Percentiles rank a stretch among this genome's conserved stretches.
phyloP scores from a whole-genome alignment of 352 stramenopile genomes.

The Phytophthora fragariae region DNA sequence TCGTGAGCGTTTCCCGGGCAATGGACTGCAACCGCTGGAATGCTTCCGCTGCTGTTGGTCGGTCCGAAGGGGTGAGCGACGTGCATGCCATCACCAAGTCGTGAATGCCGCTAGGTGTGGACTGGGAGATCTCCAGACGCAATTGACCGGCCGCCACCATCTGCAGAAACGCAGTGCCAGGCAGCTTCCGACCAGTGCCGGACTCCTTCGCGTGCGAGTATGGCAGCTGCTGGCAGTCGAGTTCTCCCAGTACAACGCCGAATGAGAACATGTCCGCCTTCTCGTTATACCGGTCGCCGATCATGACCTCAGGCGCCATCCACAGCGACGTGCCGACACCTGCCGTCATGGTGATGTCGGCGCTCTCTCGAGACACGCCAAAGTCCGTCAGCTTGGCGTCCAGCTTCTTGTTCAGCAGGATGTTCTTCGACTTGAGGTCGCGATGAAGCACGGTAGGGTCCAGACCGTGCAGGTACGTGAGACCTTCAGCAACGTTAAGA shows the following conservation, averaged over 20 bases:
- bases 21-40: conserved; percentile 46
- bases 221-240: conserved; percentile 44
- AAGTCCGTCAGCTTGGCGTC: conserved; percentile 57
- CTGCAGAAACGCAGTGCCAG: conserved; percentile 50
- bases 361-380: conserved; percentile 49
- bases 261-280: conserved; percentile 62
- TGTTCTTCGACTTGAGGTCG: conserved; percentile 55
- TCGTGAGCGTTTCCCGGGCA: conserved; percentile 31
- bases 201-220: conserved; percentile 42
- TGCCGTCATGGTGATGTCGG: conserved; percentile 52
- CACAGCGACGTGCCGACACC: conserved; percentile 53
- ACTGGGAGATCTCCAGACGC: conserved; percentile 40
- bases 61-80: conserved; percentile 38
- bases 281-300: conserved; percentile 53
- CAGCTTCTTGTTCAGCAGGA: conserved; percentile 41
- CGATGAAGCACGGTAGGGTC: conserved; percentile 43
- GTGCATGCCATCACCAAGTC: conserved; percentile 47
- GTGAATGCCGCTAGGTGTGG: conserved; percentile 35
- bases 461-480: conserved; percentile 54
- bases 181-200: conserved; percentile 31
- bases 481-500: conserved; percentile 42
- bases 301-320: conserved; percentile 58
- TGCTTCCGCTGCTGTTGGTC: conserved; percentile 44
- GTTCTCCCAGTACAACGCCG: conserved; percentile 43
- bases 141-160: conserved; percentile 49